Evolutionary conservation across 352 stramenopile genomes (phyloP).

Genomic region (Globisporangium solare): DNA sequence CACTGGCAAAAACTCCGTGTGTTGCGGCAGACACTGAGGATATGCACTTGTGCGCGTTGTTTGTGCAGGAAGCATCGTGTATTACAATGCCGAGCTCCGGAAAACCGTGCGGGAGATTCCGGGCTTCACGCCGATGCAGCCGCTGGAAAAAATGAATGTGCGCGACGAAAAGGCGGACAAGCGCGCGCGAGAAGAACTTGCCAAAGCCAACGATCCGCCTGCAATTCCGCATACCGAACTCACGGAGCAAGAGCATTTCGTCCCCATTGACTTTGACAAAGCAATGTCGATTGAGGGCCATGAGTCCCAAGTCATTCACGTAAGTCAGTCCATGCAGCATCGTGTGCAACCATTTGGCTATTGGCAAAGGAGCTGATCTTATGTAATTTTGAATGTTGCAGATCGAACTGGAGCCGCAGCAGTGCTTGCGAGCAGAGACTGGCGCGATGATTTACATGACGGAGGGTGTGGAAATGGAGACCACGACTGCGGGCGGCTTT

Average conservation of each 20-base stretch:
- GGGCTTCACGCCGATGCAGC: constrained; percentile 17
- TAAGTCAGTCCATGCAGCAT: constrained; percentile 18
- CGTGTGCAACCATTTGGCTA: too few relatives aligned
- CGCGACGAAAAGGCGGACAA: constrained; percentile 1
- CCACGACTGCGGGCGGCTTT: constrained; percentile 87
- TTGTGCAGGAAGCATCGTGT: constrained; percentile 49
- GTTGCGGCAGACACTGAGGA: background rate
- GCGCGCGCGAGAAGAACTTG: background rate
- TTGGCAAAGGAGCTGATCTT: background rate
- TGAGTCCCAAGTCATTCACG: constrained; percentile 82
- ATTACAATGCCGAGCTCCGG: constrained; percentile 53
- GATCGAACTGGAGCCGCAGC: constrained; percentile 85
- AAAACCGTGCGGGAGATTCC: constrained; percentile 58
- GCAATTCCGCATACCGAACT: constrained; percentile 20
- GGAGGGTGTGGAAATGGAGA: constrained; percentile 89
- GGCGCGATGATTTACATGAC: constrained; percentile 97
- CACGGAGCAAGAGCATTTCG: constrained; percentile 54
- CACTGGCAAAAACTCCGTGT: too few relatives aligned
- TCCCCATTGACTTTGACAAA: constrained; percentile 82
- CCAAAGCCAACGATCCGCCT: constrained; percentile 7
- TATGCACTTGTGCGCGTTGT: background rate
- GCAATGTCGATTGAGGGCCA: constrained; percentile 75
- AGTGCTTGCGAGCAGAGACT: constrained; percentile 90
- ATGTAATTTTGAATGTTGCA: constrained; percentile 15
- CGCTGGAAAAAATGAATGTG: background rate